A percentile compares a stretch with the other conserved stretches of the same genome.
phyloP scores from a whole-genome alignment of 345 rosid species.

The Leavenworthia alabamica region DNA sequence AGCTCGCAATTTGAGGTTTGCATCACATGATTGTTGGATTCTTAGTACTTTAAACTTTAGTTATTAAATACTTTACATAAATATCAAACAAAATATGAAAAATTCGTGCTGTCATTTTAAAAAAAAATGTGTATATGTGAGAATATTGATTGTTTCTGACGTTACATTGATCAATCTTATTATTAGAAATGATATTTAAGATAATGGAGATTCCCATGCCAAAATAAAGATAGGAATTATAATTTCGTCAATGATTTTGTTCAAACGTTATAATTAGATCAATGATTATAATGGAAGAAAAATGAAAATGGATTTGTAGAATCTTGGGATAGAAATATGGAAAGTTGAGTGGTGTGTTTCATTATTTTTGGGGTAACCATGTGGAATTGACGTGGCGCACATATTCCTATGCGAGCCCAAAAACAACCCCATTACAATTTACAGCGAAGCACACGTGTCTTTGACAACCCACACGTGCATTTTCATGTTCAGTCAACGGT shows the following conservation, averaged over 20 bases:
- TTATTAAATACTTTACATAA: background rate
- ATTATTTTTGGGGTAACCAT: background rate
- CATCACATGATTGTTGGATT: conserved; percentile 19
- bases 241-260: conserved; percentile 1
- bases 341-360: conserved; percentile 12
- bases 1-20: conserved; percentile 10
- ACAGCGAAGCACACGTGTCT: conserved; percentile 31
- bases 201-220: conserved; percentile 24
- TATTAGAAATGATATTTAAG: background rate
- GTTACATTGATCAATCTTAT: background rate
- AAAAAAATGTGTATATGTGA: background rate
- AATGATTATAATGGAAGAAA: background rate
- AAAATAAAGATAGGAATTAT: background rate
- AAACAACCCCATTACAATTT: conserved; percentile 17
- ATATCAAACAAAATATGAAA: background rate
- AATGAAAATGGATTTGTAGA: conserved; percentile 15
- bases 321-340: conserved; percentile 8
- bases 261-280: background rate
- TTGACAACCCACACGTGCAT: conserved; percentile 23
- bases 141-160: background rate
- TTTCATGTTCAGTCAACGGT: conserved; percentile 11
- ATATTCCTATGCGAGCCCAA: conserved; percentile 5
- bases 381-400: conserved; percentile 32
- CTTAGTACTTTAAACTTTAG: background rate
- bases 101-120: background rate